phyloP scores from a whole-genome alignment of 306 rosid species.

The Citrullus mucosospermus region DNA sequence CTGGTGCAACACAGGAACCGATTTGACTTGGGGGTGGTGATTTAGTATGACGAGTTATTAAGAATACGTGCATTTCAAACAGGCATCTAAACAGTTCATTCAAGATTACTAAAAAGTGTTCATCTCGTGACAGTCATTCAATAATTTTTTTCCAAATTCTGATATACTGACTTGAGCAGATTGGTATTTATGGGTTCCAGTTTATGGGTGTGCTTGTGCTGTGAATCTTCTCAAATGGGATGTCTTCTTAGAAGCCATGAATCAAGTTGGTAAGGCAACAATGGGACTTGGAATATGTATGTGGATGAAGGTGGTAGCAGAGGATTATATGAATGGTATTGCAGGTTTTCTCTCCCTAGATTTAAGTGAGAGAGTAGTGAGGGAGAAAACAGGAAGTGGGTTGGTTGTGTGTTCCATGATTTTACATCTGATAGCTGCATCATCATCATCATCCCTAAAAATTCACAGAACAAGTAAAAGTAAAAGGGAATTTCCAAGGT shows the following conservation, averaged over 20 bases:
- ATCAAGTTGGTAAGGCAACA: slow-evolving; percentile 16
- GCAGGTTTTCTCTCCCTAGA: slow-evolving; percentile 47
- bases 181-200: slow-evolving; percentile 76
- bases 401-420: slow-evolving; percentile 32
- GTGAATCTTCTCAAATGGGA: slow-evolving; percentile 37
- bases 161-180: slow-evolving; percentile 14
- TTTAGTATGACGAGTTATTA: no score
- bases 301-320: slow-evolving; percentile 30
- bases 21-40: no score
- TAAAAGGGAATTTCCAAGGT: neutral
- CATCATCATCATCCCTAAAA: slow-evolving; percentile 3
- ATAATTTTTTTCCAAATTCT: neutral
- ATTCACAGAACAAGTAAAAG: neutral
- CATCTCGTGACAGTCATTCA: neutral
- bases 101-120: neutral
- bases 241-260: slow-evolving; percentile 13
- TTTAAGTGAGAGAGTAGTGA: slow-evolving; percentile 45
- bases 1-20: no score
- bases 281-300: slow-evolving; percentile 28
- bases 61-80: neutral
- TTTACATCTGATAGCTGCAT: slow-evolving; percentile 20
- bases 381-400: slow-evolving; percentile 50
- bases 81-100: neutral
- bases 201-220: slow-evolving; percentile 34
- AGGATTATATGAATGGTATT: slow-evolving; percentile 21